Conservation (phyloP, 129 eudicot species). For the Flaveria sonorensis region DNA sequence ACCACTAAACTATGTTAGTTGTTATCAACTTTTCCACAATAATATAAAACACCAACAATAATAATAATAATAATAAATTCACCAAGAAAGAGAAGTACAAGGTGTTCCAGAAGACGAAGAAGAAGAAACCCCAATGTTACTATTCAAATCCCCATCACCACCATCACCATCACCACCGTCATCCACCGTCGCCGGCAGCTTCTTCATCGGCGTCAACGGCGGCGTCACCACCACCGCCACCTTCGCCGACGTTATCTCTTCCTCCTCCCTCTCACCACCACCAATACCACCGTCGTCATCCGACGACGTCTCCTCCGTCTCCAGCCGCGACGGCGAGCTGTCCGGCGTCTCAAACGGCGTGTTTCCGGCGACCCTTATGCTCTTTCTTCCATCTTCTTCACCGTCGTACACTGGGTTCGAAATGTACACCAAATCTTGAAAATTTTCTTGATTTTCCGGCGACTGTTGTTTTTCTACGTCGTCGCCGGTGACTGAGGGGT, state of each 20-base stretch:
- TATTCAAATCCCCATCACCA: slow-evolving; percentile 37
- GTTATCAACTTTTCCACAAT: not conserved
- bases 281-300: not conserved
- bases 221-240: slow-evolving; percentile 39
- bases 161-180: slow-evolving; percentile 40
- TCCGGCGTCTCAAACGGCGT: slow-evolving; percentile 90
- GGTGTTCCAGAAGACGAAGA: slow-evolving; percentile 70
- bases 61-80: slow-evolving; percentile 15
- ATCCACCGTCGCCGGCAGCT: slow-evolving; percentile 54
- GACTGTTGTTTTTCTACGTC: slow-evolving; percentile 47
- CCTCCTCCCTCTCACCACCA: not conserved
- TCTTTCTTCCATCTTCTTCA: slow-evolving; percentile 25
- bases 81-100: slow-evolving; percentile 77
- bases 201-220: slow-evolving; percentile 72
- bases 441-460: slow-evolving; percentile 34
- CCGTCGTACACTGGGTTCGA: slow-evolving; percentile 75
- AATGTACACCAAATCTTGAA: slow-evolving; percentile 50
- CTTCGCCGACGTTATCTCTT: slow-evolving; percentile 28
- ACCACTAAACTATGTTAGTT: slow-evolving; percentile 6
- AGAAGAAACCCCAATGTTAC: slow-evolving; percentile 44
- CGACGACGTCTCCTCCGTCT: slow-evolving; percentile 43
- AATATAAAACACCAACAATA: not conserved
- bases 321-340: slow-evolving; percentile 75
- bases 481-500: slow-evolving; percentile 50
- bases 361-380: slow-evolving; percentile 34